Percentiles rank a stretch among this genome's conserved stretches.
phyloP scores from a whole-genome alignment of 2,329 filamentous ascomycete genomes.

The Atkinsonella hypoxylon region DNA sequence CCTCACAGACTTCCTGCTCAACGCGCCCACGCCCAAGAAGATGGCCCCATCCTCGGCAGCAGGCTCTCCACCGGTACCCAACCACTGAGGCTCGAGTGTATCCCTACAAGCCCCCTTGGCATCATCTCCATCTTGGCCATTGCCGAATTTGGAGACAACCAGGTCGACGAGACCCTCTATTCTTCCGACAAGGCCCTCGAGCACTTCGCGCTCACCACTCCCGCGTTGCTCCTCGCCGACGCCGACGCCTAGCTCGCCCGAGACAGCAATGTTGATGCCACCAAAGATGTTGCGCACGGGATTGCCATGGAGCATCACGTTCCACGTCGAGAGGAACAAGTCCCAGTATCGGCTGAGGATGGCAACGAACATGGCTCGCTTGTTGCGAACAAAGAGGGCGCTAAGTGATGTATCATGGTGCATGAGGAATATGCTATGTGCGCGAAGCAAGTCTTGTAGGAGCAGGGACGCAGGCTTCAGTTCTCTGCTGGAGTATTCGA shows the following conservation, averaged over 20 bases:
- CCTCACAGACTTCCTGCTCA: slow-evolving; percentile 59
- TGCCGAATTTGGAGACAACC: slow-evolving; percentile 74
- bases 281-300: slow-evolving; percentile 69
- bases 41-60: slow-evolving; percentile 69
- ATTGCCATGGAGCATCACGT: slow-evolving; percentile 81
- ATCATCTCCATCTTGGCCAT: slow-evolving; percentile 20
- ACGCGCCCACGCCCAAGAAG: slow-evolving; percentile 66
- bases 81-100: slow-evolving; percentile 40
- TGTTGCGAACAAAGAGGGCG: slow-evolving; percentile 51
- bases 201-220: slow-evolving; percentile 82
- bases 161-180: slow-evolving; percentile 81
- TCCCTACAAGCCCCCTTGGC: slow-evolving; percentile 9
- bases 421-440: slow-evolving; percentile 73
- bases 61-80: slow-evolving; percentile 58
- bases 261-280: slow-evolving; percentile 77
- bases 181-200: slow-evolving; percentile 73
- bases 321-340: slow-evolving; percentile 60
- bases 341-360: slow-evolving; percentile 76
- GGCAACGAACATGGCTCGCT: slow-evolving; percentile 56
- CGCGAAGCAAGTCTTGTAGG: slow-evolving; percentile 67
- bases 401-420: slow-evolving; percentile 72
- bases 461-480: slow-evolving; percentile 72
- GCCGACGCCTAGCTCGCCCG: slow-evolving; percentile 83
- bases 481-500: slow-evolving; percentile 83
- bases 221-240: slow-evolving; percentile 94